Conservation (phyloP, 2,329 filamentous ascomycete species). For the Xylariaceae sp. region DNA sequence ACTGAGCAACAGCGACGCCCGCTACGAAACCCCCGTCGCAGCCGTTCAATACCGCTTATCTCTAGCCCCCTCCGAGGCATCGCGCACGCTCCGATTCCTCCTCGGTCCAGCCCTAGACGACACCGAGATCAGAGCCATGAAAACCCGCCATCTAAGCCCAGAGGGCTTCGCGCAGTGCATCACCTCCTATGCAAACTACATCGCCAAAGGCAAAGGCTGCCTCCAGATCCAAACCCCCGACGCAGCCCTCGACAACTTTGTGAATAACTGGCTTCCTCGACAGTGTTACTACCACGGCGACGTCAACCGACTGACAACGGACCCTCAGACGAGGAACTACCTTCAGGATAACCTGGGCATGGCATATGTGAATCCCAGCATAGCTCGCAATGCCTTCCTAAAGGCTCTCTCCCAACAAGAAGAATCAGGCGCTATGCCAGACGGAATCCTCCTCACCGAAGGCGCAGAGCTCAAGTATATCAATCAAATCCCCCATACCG, state of each 20-base stretch:
- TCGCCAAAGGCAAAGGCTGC: constrained; percentile 45
- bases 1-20: constrained; percentile 43
- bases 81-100: constrained; percentile 46
- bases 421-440: constrained; percentile 50
- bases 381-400: constrained; percentile 44
- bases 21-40: constrained; percentile 50
- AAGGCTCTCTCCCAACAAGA: constrained; percentile 49
- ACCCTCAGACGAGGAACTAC: constrained; percentile 55
- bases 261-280: constrained; percentile 54
- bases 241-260: constrained; percentile 49
- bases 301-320: constrained; percentile 52
- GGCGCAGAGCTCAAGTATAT: constrained; percentile 55
- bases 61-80: constrained; percentile 34
- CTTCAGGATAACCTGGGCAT: constrained; percentile 58
- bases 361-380: constrained; percentile 48
- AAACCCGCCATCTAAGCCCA: constrained; percentile 43
- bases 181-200: constrained; percentile 45
- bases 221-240: constrained; percentile 50
- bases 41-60: constrained; percentile 46
- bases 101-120: constrained; percentile 51
- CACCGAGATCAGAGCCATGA: constrained; percentile 42
- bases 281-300: constrained; percentile 55
- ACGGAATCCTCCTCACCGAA: constrained; percentile 48
- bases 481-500: constrained; percentile 55
- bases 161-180: constrained; percentile 42